Conservation (phyloP, 2,329 filamentous ascomycete genomes). For the Aureobasidium lini region DNA sequence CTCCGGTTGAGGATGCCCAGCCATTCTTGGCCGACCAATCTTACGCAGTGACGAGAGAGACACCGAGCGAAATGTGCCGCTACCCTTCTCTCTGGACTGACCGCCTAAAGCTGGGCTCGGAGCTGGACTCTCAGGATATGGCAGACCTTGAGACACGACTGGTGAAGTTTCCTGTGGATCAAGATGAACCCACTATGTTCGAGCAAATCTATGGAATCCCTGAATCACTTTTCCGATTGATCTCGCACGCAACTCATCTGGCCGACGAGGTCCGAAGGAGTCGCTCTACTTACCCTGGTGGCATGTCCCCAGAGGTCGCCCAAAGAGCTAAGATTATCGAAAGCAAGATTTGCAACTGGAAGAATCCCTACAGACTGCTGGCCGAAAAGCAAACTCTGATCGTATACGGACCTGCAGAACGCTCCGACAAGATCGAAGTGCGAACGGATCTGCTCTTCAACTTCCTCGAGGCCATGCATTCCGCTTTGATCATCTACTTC, state of each 20-base stretch:
- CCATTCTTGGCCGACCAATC: slow-evolving; percentile 25
- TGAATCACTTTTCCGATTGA: slow-evolving; percentile 37
- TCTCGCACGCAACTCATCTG: slow-evolving; percentile 38
- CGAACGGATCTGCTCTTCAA: slow-evolving; percentile 24
- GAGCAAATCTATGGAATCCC: slow-evolving; percentile 37
- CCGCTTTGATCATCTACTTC: slow-evolving; percentile 36
- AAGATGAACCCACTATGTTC: slow-evolving; percentile 27
- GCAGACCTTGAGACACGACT: slow-evolving; percentile 34
- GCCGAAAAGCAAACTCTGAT: slow-evolving; percentile 1
- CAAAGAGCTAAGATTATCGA: slow-evolving; percentile 4
- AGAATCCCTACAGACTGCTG: slow-evolving; percentile 5
- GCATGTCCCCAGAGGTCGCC: not conserved
- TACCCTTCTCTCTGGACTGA: slow-evolving; percentile 17
- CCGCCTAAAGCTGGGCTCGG: slow-evolving; percentile 25
- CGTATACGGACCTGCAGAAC: slow-evolving; percentile 18
- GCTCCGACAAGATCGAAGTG: slow-evolving; percentile 23
- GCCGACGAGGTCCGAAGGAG: slow-evolving; percentile 22
- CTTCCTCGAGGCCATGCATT: slow-evolving; percentile 34
- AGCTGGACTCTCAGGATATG: slow-evolving; percentile 4
- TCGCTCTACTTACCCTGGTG: not conserved
- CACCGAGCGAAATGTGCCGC: not conserved
- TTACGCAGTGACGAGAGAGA: slow-evolving; percentile 20
- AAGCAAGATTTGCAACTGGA: slow-evolving; percentile 10
- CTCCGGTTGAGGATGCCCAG: slow-evolving; percentile 17
- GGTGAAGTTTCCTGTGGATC: slow-evolving; percentile 18